Base-by-base conservation (phyloP, 2,329 filamentous ascomycete genomes). In the Fusarium tjaetaba region DNA sequence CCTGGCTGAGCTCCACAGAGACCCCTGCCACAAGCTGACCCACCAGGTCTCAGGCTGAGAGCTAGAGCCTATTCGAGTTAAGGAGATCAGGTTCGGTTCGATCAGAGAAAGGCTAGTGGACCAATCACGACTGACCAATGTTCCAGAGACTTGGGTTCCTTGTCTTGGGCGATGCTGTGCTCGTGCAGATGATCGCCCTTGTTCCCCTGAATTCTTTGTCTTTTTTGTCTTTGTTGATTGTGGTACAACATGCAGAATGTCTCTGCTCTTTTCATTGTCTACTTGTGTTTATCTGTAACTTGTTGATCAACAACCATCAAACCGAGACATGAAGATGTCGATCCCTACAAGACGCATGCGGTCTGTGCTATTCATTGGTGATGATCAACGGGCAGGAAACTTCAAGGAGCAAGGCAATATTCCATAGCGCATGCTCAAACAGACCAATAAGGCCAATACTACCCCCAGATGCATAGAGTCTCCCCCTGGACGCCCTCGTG, bases 31-130 rank as follows among this genome's bases (percentile, higher is more conserved):
- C 45, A 61, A 49, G 43, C 45, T 20, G 62, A 64, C 51, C 71
- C 74, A 66, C 69, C 62, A 20, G 52, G 74, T 73, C 70, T 74
- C 74, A 77, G 65, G 62, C 72, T 68, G 59, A 53, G n/a, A 42
- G 34, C 75, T 76, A 73, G 56, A 41, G 26, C 61, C 49, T 39
- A 32, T 65, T 63, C 14, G 14, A 53, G 65, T 16, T 43, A 67
- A 63, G 58, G 15, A 10, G 49, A 49, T 46, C 59, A 64, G 34
- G 58, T 51, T 30, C 32, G 43, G 46, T 59, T 43, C 61, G 38
- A 58, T 70, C 51, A 59, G 45, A 58, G 62, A 56, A 53, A 34
- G 48, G 38, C 41, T 38, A 49, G 34, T 69, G 42, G 11, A 52
- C 71, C 71, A 73, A 73, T 72, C 55, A 59, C 7, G 22, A 7